phyloP scores from a whole-genome alignment of 805 yeast genomes.

The Ogataea parapolymorpha region DNA sequence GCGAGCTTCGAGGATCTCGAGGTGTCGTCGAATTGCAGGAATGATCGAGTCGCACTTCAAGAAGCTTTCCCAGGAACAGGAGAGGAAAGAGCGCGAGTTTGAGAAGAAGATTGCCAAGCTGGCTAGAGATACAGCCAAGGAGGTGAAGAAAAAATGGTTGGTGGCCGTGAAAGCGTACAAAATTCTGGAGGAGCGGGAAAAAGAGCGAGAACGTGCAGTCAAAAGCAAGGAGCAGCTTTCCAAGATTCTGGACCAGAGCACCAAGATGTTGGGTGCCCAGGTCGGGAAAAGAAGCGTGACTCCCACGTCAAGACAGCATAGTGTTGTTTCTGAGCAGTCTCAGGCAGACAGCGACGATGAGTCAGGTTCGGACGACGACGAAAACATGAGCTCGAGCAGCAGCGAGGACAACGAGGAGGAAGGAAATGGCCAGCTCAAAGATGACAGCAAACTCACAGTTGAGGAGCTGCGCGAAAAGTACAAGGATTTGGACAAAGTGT shows the following conservation, averaged over 20 bases:
- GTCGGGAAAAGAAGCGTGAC: slow-evolving; percentile 41
- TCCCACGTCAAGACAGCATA: slow-evolving; percentile 22
- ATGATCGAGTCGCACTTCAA: slow-evolving; percentile 87
- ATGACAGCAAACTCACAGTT: slow-evolving; percentile 50
- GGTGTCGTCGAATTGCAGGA: slow-evolving; percentile 67
- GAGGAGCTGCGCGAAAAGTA: slow-evolving; percentile 59
- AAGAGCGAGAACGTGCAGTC: slow-evolving; percentile 71
- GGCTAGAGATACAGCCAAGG: slow-evolving; percentile 78
- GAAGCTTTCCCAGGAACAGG: slow-evolving; percentile 84
- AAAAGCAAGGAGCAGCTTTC: slow-evolving; percentile 85
- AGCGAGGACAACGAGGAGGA: slow-evolving; percentile 21
- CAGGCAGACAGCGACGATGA: slow-evolving; percentile 25
- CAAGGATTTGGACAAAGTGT: slow-evolving; percentile 36
- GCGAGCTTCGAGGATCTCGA: slow-evolving; percentile 59
- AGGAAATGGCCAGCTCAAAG: slow-evolving; percentile 20
- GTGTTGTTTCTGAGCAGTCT: slow-evolving; percentile 10
- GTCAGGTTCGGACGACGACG: slow-evolving; percentile 1
- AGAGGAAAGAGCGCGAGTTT: slow-evolving; percentile 69
- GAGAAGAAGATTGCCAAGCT: slow-evolving; percentile 66
- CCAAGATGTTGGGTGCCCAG: slow-evolving; percentile 86
- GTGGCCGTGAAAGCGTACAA: slow-evolving; percentile 80
- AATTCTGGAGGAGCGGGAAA: slow-evolving; percentile 70
- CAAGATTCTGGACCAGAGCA: slow-evolving; percentile 86
- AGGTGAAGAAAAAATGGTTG: slow-evolving; percentile 87
- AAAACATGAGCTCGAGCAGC: slow-evolving; percentile 19